Evolutionary conservation across 805 yeast genomes (phyloP), one percentile per base, ranked within the genome.

Genomic region (Blastobotrys terrestris): DNA sequence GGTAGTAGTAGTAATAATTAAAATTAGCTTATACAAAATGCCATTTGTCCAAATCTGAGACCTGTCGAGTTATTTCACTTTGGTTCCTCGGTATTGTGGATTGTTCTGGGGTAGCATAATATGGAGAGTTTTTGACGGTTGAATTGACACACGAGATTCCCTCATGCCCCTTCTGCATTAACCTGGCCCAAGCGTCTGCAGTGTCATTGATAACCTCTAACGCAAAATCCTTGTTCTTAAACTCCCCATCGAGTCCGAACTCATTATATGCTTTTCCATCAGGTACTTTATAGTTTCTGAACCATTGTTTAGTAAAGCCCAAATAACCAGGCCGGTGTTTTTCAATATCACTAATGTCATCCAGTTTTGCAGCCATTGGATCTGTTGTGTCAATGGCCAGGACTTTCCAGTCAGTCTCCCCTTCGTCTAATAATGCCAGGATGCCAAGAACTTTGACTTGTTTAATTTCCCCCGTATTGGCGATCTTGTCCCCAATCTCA

Each of bases 361-460:
- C 73, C 53, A 88, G 66, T 58, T 79, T 72, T 3, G 73, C 54
- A 20, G 88, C 83, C 64, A 84, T 65, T 46, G 87, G 84, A 66
- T 87, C 95, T 50, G 76, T 72, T 31, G 75, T 72, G 63, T 84
- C 84, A 53, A 88, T 84, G 16, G 78, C 88, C 54, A 88, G 79
- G 31, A 88, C 75, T 71, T 88, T 88, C 98, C 98, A 92, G 73
- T 92, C 99, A 54, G 96, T 78, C 73, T 94, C 99, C 60, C 97
- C 97, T 70, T 91, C 97, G 69, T 94, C 99, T 60, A 94, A 82
- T 60, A 94, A 77, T 31, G 98, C 98, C 84, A 94, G 81, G 55
- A 92, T 84, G 58, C 99, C 99, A 58, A 94, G 75, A 19, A 90
- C 92, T 74, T 91, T 91, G 57, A 91, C 98, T 71, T 86, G 87